A percentile compares a stretch with the other conserved stretches of the same genome.
These are phyloP conservation scores for Eucalyptus pauciflora DNA, from an alignment of 345 rosid genomes.

Conservation along the genomic window DNA sequence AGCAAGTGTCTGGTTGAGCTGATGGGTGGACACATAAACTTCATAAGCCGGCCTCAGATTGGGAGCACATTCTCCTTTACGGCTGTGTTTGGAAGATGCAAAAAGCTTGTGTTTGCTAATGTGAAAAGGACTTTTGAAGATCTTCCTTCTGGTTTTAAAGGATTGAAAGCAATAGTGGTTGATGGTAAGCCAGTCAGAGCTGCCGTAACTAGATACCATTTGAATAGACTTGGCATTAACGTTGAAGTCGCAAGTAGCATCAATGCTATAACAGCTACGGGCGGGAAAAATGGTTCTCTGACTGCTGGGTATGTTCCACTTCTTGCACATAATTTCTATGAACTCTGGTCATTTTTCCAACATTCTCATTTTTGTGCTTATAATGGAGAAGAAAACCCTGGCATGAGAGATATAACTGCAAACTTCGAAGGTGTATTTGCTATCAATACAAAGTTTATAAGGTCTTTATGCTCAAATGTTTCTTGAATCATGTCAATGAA, in stretches of 20 bases:
- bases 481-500: background rate
- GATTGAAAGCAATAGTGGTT: constrained; percentile 72
- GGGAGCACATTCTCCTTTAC: constrained; percentile 92
- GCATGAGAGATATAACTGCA: background rate
- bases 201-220: constrained; percentile 77
- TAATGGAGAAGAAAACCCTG: background rate
- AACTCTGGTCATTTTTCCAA: background rate
- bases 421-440: background rate
- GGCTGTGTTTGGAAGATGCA: constrained; percentile 47
- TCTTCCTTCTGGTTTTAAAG: constrained; percentile 60
- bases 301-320: constrained; percentile 36
- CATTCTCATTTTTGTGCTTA: background rate
- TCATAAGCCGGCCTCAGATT: constrained; percentile 62
- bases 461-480: background rate
- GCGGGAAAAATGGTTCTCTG: constrained; percentile 37
- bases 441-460: background rate
- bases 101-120: constrained; percentile 8
- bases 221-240: constrained; percentile 79
- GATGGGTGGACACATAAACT: constrained; percentile 85
- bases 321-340: background rate
- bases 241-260: constrained; percentile 54
- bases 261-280: constrained; percentile 19
- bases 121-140: constrained; percentile 47
- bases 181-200: constrained; percentile 90
- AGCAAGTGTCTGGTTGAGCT: constrained; percentile 90